Conservation (phyloP, 1,284 basidiomycete genomes). For the Volvariella surrecta region DNA sequence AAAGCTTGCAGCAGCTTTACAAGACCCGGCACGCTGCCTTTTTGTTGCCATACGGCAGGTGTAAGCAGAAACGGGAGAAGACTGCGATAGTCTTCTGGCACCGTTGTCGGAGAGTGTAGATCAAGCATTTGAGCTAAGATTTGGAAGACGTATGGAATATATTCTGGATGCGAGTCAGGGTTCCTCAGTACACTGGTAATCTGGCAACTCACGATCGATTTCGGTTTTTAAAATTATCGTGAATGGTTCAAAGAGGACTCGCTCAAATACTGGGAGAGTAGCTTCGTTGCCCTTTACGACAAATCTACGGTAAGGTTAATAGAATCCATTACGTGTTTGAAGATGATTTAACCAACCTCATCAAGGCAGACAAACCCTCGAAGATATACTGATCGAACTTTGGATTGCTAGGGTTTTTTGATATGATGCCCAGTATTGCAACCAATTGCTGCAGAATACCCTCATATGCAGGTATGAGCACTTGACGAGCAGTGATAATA, state of each 20-base stretch:
- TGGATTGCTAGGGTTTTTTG: constrained; percentile 95
- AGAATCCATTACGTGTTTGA: constrained; percentile 3
- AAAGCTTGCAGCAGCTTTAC: constrained; percentile 87
- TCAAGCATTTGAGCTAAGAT: constrained; percentile 95
- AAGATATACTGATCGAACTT: constrained; percentile 98
- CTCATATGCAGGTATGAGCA: constrained; percentile 63
- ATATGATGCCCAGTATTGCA: constrained; percentile 78
- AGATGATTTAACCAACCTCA: constrained; percentile 44
- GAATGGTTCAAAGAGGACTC: constrained; percentile 81
- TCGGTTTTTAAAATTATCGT: constrained; percentile 87
- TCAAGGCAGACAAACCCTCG: constrained; percentile 88
- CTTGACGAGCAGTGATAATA: constrained; percentile 81
- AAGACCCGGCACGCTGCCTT: constrained; percentile 93
- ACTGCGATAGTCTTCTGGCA: constrained; percentile 75
- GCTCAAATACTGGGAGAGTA: constrained; percentile 73
- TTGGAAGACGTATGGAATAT: constrained; percentile 97
- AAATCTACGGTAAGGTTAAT: constrained; percentile 43
- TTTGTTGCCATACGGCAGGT: constrained; percentile 86
- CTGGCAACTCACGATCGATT: constrained; percentile 68
- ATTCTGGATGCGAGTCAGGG: constrained; percentile 49
- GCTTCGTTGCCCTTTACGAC: constrained; percentile 63
- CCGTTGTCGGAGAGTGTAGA: constrained; percentile 48
- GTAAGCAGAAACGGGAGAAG: constrained; percentile 83
- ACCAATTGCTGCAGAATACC: constrained; percentile 73
- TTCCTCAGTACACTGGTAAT: constrained; percentile 1